Percentiles rank a stretch among this genome's conserved stretches.
Evolutionary conservation across 192 early-diverging fungal species (phyloP).

Genomic region (Powellomyces hirtus): DNA sequence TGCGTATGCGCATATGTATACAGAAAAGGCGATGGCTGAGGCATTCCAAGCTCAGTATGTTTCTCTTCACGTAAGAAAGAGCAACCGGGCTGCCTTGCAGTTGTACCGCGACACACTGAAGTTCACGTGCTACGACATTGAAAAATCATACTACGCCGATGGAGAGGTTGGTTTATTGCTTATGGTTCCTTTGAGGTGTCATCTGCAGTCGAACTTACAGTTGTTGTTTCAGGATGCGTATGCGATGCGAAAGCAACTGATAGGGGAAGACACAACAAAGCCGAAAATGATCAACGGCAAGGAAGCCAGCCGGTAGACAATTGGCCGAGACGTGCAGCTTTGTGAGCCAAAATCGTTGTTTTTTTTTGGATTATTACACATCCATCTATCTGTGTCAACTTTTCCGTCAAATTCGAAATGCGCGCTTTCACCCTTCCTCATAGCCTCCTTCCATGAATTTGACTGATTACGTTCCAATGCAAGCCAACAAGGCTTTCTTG

Average conservation of each 20-base stretch:
- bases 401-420: no score
- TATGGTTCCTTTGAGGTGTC: background rate
- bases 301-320: conserved; percentile 3
- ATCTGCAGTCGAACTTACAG: background rate
- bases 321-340: no score
- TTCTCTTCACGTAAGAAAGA: conserved; percentile 92
- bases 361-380: no score
- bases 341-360: no score
- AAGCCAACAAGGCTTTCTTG: conserved; percentile 15
- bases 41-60: conserved; percentile 83
- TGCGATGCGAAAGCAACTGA: conserved; percentile 29
- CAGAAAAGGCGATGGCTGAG: conserved; percentile 82
- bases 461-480: conserved; percentile 2
- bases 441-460: background rate
- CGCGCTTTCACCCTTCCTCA: no score
- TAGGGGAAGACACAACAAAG: background rate
- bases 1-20: background rate
- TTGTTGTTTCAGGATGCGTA: no score
- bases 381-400: no score
- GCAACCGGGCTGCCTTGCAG: conserved; percentile 88
- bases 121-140: conserved; percentile 84
- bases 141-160: conserved; percentile 97
- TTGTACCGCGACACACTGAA: conserved; percentile 92
- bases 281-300: conserved; percentile 10
- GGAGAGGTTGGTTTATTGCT: conserved; percentile 71